Evolutionary conservation across 2,329 filamentous ascomycete genomes (phyloP), one percentile per base, ranked within the genome.

Genomic region (Ramularia endophylla): DNA sequence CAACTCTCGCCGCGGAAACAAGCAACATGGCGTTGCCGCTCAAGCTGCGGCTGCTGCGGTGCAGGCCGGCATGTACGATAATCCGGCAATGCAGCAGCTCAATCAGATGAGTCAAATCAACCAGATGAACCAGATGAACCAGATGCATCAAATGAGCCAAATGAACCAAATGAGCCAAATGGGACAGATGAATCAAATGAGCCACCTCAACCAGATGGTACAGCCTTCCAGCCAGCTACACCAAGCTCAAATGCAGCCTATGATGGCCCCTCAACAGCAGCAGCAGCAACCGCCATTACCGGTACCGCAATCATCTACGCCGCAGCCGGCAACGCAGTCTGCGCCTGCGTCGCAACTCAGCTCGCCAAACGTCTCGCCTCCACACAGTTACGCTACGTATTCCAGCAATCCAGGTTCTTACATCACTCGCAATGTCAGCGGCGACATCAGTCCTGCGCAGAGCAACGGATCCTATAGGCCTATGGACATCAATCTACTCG

Each of bases 341-440:
- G 89, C 90, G 12, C 90, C 90, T 8, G 80, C 80, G 11, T 95
- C 90, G 11, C 83, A 87, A 47, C 71, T 94, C 41, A 86, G 76
- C 41, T 97, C 90, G n/a, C 90, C 90, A 34, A 95, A 95, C 64
- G 87, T 95, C 37, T 97, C 90, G 15, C 92, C 92, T 36, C 90
- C 92, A 36, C 87, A 95, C 67, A 89, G 86, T 1, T 95, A 85
- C 71, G 71, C 74, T 41, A 76, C 69, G 50, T 80, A 78, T 58
- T 72, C 75, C 34, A 73, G 71, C 37, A 77, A 75, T 55, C 69
- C 76, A 48, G 70, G 73, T 38, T 74, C 73, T n/a, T 74, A 73
- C 46, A 63, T 80, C 46, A 72, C 74, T 6, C 73, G 76, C 2
- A 81, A 80, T 51, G 67, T 69, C 46, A 61, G 61, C 52, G 64